phyloP scores from a whole-genome alignment of 2,329 filamentous ascomycete genomes.

The Aspergillus pseudonomiae region DNA sequence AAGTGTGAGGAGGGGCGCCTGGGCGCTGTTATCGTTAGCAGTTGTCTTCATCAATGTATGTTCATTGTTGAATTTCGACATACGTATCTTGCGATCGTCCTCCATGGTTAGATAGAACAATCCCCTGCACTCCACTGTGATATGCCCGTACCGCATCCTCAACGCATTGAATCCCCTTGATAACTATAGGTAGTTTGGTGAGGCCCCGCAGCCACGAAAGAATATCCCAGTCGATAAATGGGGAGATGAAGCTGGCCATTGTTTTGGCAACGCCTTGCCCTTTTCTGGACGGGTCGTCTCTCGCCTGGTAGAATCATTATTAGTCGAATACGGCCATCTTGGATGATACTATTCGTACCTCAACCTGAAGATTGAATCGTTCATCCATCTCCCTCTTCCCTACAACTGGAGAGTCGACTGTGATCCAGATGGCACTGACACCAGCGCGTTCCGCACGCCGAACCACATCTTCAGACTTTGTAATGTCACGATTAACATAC shows the following conservation, averaged over 20 bases:
- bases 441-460: slow-evolving; percentile 32
- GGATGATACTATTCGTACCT: slow-evolving; percentile 15
- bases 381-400: slow-evolving; percentile 39
- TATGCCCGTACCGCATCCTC: slow-evolving; percentile 54
- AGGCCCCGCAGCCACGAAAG: slow-evolving; percentile 46
- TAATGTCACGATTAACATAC: slow-evolving; percentile 41
- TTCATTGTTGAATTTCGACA: neutral
- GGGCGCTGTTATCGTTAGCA: slow-evolving; percentile 23
- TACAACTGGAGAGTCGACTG: slow-evolving; percentile 39
- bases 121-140: slow-evolving; percentile 50
- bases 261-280: slow-evolving; percentile 34
- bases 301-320: slow-evolving; percentile 6
- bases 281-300: slow-evolving; percentile 11
- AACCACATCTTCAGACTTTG: slow-evolving; percentile 28
- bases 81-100: slow-evolving; percentile 52
- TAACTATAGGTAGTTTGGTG: slow-evolving; percentile 38
- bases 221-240: slow-evolving; percentile 34
- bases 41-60: neutral
- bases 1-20: slow-evolving; percentile 59
- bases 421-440: slow-evolving; percentile 35
- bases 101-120: slow-evolving; percentile 45
- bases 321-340: neutral
- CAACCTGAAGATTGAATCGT: slow-evolving; percentile 29
- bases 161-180: slow-evolving; percentile 50
- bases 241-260: slow-evolving; percentile 32